A percentile compares a stretch with the other conserved stretches of the same genome.
phyloP scores from a whole-genome alignment of 2,329 filamentous ascomycete genomes.

The Alternaria sp. region DNA sequence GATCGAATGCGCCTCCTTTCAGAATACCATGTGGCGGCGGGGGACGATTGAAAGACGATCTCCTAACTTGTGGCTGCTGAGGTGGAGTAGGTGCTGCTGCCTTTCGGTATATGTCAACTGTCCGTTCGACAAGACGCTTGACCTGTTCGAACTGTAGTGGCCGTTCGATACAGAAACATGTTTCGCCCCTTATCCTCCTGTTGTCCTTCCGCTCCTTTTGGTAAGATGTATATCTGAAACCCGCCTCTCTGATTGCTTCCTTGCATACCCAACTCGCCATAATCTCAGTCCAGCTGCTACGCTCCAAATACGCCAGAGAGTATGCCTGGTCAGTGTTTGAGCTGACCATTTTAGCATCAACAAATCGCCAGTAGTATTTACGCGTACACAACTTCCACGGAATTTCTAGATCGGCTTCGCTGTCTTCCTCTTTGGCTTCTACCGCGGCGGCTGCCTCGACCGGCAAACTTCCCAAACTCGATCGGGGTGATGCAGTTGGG shows the following conservation, averaged over 20 bases:
- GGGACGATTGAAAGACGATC: conserved; percentile 34
- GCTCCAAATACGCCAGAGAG: conserved; percentile 39
- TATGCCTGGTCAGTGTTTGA: conserved; percentile 40
- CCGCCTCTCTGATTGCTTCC: conserved; percentile 48
- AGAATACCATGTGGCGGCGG: conserved; percentile 17
- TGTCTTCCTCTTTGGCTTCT: conserved; percentile 43
- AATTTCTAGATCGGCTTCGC: conserved; percentile 44
- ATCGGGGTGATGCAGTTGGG: conserved; percentile 34
- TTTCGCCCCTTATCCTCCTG: conserved; percentile 45
- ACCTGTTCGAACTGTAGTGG: conserved; percentile 48
- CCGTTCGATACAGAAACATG: conserved; percentile 46
- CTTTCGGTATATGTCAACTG: conserved; percentile 47
- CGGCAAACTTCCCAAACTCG: conserved; percentile 38
- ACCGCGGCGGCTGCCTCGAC: conserved; percentile 43
- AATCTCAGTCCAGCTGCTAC: conserved; percentile 48
- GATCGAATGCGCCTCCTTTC: conserved; percentile 24
- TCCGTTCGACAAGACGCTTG: conserved; percentile 49
- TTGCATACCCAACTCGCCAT: conserved; percentile 50
- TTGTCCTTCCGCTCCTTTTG: conserved; percentile 45
- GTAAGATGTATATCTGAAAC: conserved; percentile 39
- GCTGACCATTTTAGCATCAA: conserved; percentile 43
- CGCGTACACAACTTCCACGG: conserved; percentile 48
- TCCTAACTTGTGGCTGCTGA: conserved; percentile 18
- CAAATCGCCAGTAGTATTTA: conserved; percentile 46
- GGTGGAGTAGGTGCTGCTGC: conserved; percentile 26